Evolutionary conservation across 2,329 filamentous ascomycete species (phyloP), one percentile per base, ranked within the genome.

Genomic region (Myriosclerotinia duriaeana): DNA sequence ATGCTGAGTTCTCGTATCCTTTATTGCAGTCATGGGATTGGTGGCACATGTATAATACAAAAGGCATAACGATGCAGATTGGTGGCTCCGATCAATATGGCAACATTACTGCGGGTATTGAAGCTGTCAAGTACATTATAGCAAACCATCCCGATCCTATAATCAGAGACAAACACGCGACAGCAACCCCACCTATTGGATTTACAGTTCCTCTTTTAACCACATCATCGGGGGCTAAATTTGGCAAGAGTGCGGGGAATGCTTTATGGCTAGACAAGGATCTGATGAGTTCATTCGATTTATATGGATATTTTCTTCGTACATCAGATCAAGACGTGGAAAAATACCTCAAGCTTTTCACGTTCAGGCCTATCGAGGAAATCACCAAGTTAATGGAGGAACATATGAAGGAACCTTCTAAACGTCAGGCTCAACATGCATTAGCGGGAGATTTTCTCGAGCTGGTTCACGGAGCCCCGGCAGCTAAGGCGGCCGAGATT

Each of bases 21-120:
- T 80, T 99, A 20, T 86, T 98, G 73, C 95, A 99, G 77, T 93
- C 90, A 30, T 98, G 93, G 90, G 95, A 99, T 77, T 99, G 93
- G 86, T 98, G 92, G 91, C 84, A 91, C 72, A 84, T 98, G 80
- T 96, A 91, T 69, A 83, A 85, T 56, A 82, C 83, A 34, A 84
- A 83, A 62, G 83, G 84, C 58, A 83, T 93, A 12, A 89, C 93
- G 75, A 85, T 98, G 76, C 93, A 99, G 79, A 91, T 99, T 63
- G 95, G 95, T 67, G 95, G 95, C 50, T 93, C 93, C 8, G 95
- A 99, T 76, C 95, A 99, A 79, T 98, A 89, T 76, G 95, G 95
- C 69, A 99, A 99, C 78, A 98, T 99, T 71, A 85, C 96, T 38
- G 88, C 93, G 15, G 95, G 95, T 59, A 89, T 95, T 75, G 92